A percentile compares a stretch with the other conserved stretches of the same genome.
phyloP scores from a whole-genome alignment of 2,329 filamentous ascomycete species.

The Bisporella sp. region DNA sequence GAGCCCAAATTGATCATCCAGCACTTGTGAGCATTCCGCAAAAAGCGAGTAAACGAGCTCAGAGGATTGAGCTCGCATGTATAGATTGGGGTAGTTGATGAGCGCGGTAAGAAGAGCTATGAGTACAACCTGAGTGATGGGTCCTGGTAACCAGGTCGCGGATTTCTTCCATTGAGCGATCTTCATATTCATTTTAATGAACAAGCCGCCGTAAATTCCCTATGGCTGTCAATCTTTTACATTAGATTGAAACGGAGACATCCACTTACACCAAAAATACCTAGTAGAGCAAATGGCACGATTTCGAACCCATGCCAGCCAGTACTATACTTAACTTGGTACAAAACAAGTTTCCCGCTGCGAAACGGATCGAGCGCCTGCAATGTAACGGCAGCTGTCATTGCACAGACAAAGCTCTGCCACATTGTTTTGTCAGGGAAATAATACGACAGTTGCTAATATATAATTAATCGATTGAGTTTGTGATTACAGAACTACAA shows the following conservation, averaged over 20 bases:
- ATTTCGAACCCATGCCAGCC: constrained; percentile 95
- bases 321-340: constrained; percentile 87
- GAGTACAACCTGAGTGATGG: constrained; percentile 72
- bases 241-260: neutral
- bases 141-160: constrained; percentile 56
- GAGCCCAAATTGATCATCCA: constrained; percentile 81
- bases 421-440: constrained; percentile 99
- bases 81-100: constrained; percentile 92
- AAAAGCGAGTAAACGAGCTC: constrained; percentile 91
- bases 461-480: constrained; percentile 6
- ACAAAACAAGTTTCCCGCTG: constrained; percentile 90
- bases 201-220: constrained; percentile 90
- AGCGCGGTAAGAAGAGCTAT: constrained; percentile 77
- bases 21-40: constrained; percentile 75
- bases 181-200: constrained; percentile 90
- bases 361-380: constrained; percentile 92
- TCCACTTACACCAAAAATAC: constrained; percentile 62
- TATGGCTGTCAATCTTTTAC: constrained; percentile 22
- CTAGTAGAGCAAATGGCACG: constrained; percentile 78
- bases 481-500: constrained; percentile 14
- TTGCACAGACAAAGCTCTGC: constrained; percentile 98
- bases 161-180: constrained; percentile 75
- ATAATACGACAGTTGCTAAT: constrained; percentile 87
- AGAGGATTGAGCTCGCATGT: constrained; percentile 88
- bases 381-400: constrained; percentile 92